phyloP scores from a whole-genome alignment of 2,329 filamentous ascomycete genomes.

The Neospermospora avenae region DNA sequence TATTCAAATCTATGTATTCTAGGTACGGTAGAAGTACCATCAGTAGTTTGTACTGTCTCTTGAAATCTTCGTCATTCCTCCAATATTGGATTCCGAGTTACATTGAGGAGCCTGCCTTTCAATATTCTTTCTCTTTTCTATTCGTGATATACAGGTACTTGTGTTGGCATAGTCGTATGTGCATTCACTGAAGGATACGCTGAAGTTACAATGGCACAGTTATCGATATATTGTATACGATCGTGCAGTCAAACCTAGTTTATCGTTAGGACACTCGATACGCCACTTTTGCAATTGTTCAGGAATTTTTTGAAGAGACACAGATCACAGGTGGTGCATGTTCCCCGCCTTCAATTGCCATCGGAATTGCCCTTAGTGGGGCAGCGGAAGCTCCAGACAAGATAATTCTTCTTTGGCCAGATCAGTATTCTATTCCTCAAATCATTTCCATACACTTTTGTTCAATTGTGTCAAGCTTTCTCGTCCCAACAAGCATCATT shows the following conservation, averaged over 20 bases:
- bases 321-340: not conserved
- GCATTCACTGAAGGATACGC: not conserved
- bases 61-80: not conserved
- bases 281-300: too few species aligned
- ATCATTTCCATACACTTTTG: not conserved
- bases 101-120: not conserved
- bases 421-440: not conserved
- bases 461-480: not conserved
- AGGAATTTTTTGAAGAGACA: not conserved
- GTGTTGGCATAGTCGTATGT: not conserved
- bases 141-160: not conserved
- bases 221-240: not conserved
- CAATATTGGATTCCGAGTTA: not conserved
- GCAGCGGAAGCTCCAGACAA: not conserved
- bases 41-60: too few species aligned
- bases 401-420: too few species aligned
- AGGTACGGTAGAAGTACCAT: too few species aligned
- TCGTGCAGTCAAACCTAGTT: not conserved
- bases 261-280: too few species aligned
- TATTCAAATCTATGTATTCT: too few species aligned
- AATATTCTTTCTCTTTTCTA: not conserved
- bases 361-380: not conserved
- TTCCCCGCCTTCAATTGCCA: conserved; percentile 1
- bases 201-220: not conserved
- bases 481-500: not conserved